phyloP scores from a whole-genome alignment of 2,329 filamentous ascomycete species.

The Alternaria postmessia region DNA sequence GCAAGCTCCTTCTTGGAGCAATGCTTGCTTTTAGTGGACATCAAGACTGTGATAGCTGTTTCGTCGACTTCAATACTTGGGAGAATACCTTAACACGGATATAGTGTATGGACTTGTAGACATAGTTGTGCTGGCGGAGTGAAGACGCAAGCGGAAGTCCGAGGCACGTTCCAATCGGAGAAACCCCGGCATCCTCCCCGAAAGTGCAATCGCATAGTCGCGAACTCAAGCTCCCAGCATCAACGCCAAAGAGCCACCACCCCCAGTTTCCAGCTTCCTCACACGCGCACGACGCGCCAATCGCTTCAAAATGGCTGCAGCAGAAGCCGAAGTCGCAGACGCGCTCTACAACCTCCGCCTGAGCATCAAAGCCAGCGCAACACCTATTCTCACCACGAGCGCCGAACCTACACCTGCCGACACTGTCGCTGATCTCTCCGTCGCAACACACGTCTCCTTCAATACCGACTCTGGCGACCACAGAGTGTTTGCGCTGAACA shows the following conservation, averaged over 20 bases:
- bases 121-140: background rate
- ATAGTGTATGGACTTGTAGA: background rate
- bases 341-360: conserved; percentile 84
- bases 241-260: background rate
- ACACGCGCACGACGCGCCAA: conserved; percentile 25
- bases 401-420: conserved; percentile 70
- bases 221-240: conserved; percentile 10
- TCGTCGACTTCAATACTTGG: background rate
- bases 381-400: conserved; percentile 77
- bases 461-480: conserved; percentile 64
- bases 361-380: conserved; percentile 74
- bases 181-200: conserved; percentile 16
- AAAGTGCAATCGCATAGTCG: conserved; percentile 24
- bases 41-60: no score
- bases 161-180: conserved; percentile 21
- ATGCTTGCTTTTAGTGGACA: no score
- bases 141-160: background rate
- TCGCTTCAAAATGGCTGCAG: conserved; percentile 27
- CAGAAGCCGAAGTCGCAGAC: conserved; percentile 60
- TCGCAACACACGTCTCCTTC: conserved; percentile 68
- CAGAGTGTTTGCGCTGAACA: conserved; percentile 72
- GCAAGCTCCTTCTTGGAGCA: no score
- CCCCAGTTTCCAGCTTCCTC: background rate
- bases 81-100: background rate
- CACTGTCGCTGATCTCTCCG: conserved; percentile 67